These are phyloP conservation scores for Wilcoxina mikolae DNA, from an alignment of 495 filamentous ascomycete genomes.

Conservation along the genomic window DNA sequence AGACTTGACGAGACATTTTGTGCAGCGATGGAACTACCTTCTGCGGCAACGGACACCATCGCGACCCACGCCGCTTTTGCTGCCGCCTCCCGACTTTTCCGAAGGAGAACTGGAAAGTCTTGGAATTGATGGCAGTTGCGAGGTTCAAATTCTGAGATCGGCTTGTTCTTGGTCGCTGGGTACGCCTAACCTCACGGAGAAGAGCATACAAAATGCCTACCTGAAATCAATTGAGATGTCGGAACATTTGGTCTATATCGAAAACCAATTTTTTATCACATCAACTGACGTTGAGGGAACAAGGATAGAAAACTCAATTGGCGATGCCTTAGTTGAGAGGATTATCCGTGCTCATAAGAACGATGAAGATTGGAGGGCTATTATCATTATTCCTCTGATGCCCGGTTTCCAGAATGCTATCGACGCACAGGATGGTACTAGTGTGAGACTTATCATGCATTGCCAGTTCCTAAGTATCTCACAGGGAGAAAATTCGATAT, in stretches of 20 bases:
- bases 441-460: conserved; percentile 89
- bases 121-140: conserved; percentile 82
- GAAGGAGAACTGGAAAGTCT: conserved; percentile 70
- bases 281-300: conserved; percentile 77
- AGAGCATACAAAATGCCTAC: conserved; percentile 93
- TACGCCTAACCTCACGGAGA: conserved; percentile 63
- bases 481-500: conserved; percentile 84
- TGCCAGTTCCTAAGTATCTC: conserved; percentile 97
- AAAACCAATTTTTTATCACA: conserved; percentile 98
- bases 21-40: conserved; percentile 98
- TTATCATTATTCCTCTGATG: conserved; percentile 89
- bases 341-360: conserved; percentile 73
- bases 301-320: conserved; percentile 82
- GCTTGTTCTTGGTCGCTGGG: conserved; percentile 85
- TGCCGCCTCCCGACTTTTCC: conserved; percentile 86
- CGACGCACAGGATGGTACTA: conserved; percentile 81
- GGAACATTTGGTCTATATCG: conserved; percentile 96
- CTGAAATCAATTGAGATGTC: conserved; percentile 86
- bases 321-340: conserved; percentile 85
- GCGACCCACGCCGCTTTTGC: conserved; percentile 78
- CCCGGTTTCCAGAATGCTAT: conserved; percentile 97
- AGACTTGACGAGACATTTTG: conserved; percentile 90
- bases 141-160: conserved; percentile 88
- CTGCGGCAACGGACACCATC: conserved; percentile 87
- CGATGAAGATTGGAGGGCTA: conserved; percentile 82